Evolutionary conservation across 1,284 basidiomycete species (phyloP).

Genomic region (Mycena citricolor): DNA sequence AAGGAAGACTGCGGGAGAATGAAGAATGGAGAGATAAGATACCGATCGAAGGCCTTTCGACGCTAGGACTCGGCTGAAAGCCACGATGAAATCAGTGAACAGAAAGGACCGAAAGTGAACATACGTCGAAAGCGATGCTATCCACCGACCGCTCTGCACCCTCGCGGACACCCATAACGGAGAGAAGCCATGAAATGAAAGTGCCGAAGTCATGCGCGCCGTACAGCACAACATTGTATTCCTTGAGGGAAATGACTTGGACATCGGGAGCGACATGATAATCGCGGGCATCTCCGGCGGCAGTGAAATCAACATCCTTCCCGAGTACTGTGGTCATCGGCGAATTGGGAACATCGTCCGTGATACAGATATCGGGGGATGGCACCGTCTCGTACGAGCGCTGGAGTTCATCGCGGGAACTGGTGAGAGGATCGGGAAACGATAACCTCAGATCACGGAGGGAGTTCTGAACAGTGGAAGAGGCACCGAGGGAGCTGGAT

Average conservation of each 20-base stretch:
- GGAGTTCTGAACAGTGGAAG: constrained; percentile 53
- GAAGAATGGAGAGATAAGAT: constrained; percentile 61
- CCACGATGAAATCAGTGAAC: constrained; percentile 37
- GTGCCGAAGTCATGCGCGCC: too few species aligned
- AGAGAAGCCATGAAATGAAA: too few species aligned
- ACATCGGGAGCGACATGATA: too few species aligned
- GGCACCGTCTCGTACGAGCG: constrained; percentile 51
- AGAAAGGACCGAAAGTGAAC: constrained; percentile 39
- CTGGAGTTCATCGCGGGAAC: constrained; percentile 57
- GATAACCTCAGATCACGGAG: constrained; percentile 71
- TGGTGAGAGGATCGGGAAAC: constrained; percentile 75
- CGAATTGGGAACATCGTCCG: constrained; percentile 19
- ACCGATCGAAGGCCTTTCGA: constrained; percentile 56
- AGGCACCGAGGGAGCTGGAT: constrained; percentile 50
- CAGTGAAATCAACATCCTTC: too few species aligned
- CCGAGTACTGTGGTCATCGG: constrained; percentile 20
- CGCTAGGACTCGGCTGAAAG: constrained; percentile 41
- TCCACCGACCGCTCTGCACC: too few species aligned
- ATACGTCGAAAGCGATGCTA: constrained; percentile 50
- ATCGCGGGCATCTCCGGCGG: too few species aligned
- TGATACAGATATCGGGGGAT: constrained; percentile 18
- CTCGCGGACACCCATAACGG: too few species aligned
- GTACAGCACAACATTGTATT: too few species aligned
- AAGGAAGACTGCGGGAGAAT: constrained; percentile 41
- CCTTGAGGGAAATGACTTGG: too few species aligned